Evolutionary conservation across 305 asterid species (phyloP), one percentile per base, ranked within the genome.

Genomic region (Lippia alba): DNA sequence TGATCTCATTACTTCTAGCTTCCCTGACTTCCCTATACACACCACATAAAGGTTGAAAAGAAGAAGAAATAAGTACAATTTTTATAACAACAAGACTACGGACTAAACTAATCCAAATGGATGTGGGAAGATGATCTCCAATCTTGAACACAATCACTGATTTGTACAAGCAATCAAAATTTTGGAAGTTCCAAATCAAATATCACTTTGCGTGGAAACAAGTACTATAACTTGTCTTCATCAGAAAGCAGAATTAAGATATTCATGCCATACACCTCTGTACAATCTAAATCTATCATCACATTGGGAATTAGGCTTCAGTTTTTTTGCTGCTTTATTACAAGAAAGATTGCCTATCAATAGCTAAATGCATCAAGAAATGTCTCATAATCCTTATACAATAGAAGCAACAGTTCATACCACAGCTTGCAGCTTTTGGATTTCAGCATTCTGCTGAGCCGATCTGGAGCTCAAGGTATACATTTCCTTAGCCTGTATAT

Each of bases 1-100:
- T 84, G 70, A 79, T 85, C 83, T 92, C 99, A 5, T 80, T 79
- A 59, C 71, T 79, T 80, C 88, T 89, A 79, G 98, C 98, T 78
- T 88, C 96, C 55, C 74, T 70, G 58, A 87, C 85, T 75, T 90
- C 96, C 84, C 99, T 94, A 86, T 80, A 77, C 12, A 77, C 74
- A 70, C 64, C 61, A 72, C 15, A 66, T 34, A 71, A 75, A 67
- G 68, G 55, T 61, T 48, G 20, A 63, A 60, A 71, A 57, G 61
- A 60, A 41, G 66, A 54, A 12, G 39, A 5, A 8, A 60, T n/a
- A 8, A 32, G 15, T 60, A 61, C 40, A 57, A 14, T 50, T 72
- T 44, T 61, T 66, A 15, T 62, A 61, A 15, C 72, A 50, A 30
- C 24, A 46, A 55, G 33, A 61, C 50, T 39, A 54, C 53, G 40